Conservation (phyloP, 2,329 filamentous ascomycete species). For the Sphaerostilbella broomeana region DNA sequence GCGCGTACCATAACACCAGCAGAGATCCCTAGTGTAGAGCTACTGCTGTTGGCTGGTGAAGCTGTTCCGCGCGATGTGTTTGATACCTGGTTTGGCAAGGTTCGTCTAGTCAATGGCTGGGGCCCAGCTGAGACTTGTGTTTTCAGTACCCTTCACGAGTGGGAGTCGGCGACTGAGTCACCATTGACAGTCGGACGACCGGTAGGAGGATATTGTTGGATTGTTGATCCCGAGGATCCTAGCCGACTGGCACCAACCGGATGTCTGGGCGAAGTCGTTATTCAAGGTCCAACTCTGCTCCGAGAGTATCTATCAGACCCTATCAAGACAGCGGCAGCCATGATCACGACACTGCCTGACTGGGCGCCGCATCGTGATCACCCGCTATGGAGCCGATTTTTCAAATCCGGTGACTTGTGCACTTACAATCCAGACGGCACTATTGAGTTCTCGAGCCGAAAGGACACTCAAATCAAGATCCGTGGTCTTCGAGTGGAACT, state of each 20-base stretch:
- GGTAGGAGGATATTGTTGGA: constrained; percentile 7
- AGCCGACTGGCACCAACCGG: constrained; percentile 5
- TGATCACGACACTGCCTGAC: neutral
- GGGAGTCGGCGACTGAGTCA: neutral
- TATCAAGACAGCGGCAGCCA: neutral
- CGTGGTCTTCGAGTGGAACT: constrained; percentile 2
- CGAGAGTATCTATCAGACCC: constrained; percentile 20
- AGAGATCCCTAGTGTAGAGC: constrained; percentile 10
- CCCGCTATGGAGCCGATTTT: constrained; percentile 5
- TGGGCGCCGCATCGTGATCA: constrained; percentile 2
- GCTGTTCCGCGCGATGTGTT: constrained; percentile 8
- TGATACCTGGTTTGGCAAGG: constrained; percentile 8
- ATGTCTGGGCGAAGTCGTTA: constrained; percentile 4
- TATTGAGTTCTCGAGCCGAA: constrained; percentile 6
- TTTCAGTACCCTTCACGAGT: constrained; percentile 5
- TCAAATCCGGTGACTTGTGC: constrained; percentile 5
- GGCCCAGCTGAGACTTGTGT: neutral
- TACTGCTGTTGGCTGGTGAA: constrained; percentile 14
- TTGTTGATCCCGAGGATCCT: constrained; percentile 6
- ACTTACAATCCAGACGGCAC: constrained; percentile 3
- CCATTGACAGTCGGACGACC: constrained; percentile 8
- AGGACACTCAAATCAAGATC: constrained; percentile 7
- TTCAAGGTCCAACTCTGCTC: constrained; percentile 5
- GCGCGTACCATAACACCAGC: constrained; percentile 10
- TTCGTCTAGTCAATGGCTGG: neutral